A percentile compares a stretch with the other conserved stretches of the same genome.
Conservation (phyloP, 1,284 basidiomycete genomes). For the Coniferiporia weirii region DNA sequence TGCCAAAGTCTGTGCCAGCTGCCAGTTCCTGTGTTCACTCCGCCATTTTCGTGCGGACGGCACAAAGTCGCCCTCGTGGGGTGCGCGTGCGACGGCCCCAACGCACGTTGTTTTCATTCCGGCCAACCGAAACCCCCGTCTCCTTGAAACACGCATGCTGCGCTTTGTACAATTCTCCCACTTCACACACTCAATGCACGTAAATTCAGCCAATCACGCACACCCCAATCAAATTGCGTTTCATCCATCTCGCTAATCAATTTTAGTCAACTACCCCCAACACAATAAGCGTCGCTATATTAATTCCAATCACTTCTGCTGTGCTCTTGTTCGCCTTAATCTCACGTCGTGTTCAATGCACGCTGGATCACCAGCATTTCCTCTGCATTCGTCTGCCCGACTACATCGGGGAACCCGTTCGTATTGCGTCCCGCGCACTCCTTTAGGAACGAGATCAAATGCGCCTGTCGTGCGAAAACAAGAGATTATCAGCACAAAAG, state of each 20-base stretch:
- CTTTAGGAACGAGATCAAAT: conserved; percentile 63
- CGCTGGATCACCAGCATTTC: conserved; percentile 65
- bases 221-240: not conserved
- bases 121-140: too few species aligned
- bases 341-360: conserved; percentile 33
- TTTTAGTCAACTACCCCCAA: not conserved
- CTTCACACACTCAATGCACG: not conserved
- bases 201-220: not conserved
- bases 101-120: too few species aligned
- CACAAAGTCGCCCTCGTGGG: too few species aligned
- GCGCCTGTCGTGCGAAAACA: conserved; percentile 42
- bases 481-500: conserved; percentile 14
- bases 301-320: not conserved
- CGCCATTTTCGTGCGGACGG: too few species aligned
- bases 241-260: not conserved
- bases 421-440: conserved; percentile 64
- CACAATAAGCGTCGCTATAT: not conserved
- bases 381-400: conserved; percentile 60
- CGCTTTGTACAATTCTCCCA: too few species aligned
- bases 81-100: too few species aligned
- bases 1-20: too few species aligned
- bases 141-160: too few species aligned
- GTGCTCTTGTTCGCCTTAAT: too few species aligned
- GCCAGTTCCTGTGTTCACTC: too few species aligned
- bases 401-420: conserved; percentile 59